These are phyloP conservation scores for Santalum album DNA, from an alignment of 164 flowering plant species.

Conservation along the genomic window DNA sequence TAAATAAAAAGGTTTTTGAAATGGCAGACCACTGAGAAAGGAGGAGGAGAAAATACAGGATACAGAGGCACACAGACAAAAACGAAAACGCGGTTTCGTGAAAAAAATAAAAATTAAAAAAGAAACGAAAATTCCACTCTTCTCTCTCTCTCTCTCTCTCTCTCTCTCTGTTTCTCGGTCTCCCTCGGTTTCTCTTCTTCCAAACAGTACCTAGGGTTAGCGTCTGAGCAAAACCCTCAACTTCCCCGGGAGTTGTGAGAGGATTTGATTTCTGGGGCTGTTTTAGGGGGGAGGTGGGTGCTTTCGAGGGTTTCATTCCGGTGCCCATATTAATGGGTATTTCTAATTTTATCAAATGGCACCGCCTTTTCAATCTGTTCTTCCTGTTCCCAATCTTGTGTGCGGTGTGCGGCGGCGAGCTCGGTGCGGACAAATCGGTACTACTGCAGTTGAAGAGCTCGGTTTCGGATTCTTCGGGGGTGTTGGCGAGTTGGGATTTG, in stretches of 20 bases:
- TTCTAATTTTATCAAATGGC: slow-evolving; percentile 25
- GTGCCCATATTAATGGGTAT: slow-evolving; percentile 21
- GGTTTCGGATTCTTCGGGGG: slow-evolving; percentile 35
- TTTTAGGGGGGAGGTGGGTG: not conserved
- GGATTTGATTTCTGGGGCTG: not conserved
- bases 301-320: slow-evolving; percentile 14
- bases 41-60: not conserved
- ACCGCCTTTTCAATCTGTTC: slow-evolving; percentile 14
- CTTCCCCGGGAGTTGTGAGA: slow-evolving; percentile 3
- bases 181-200: slow-evolving; percentile 2
- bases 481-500: slow-evolving; percentile 37
- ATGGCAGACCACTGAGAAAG: no score
- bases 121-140: slow-evolving; percentile 8
- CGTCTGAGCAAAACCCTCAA: slow-evolving; percentile 14
- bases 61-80: not conserved
- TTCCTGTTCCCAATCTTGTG: slow-evolving; percentile 11
- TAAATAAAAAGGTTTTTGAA: no score
- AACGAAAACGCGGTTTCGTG: slow-evolving; percentile 29
- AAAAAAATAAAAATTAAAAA: no score
- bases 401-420: not conserved
- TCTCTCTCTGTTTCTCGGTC: slow-evolving; percentile 13
- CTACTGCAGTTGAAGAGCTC: slow-evolving; percentile 47
- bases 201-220: slow-evolving; percentile 21
- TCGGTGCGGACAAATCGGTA: slow-evolving; percentile 29
- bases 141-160: slow-evolving; percentile 8